Evolutionary conservation across 2,329 filamentous ascomycete species (phyloP), one percentile per base, ranked within the genome.

Genomic region (Monilinia fructigena): DNA sequence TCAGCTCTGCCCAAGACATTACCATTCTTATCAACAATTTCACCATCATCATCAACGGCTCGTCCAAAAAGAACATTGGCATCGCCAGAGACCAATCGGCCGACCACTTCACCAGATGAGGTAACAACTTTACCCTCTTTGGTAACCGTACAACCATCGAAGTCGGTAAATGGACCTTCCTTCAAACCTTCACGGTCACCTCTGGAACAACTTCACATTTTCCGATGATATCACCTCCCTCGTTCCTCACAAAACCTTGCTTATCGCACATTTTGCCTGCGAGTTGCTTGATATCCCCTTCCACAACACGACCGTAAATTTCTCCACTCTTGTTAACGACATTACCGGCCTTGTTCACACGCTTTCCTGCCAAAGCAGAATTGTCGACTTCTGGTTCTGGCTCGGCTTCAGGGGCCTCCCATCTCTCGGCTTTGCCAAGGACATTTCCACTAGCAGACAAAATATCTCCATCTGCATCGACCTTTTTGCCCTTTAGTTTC

Each of bases 41-140:
- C 91, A 48, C 92, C 92, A 70, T 96, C 91, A 69, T 92, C 88
- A 66, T 95, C 92, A 23, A 95, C 91, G 11, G 82, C 74, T 56
- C 91, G 89, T 20, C 92, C 92, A 48, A 88, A 85, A 0, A 96
- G 83, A 62, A 82, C 80, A 82, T 92, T 92, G 47, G 83, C 76
- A 65, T 96, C 89, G 3, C 91, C 92, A 56, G 87, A 85, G 4
- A 84, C 81, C 50, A 94, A 83, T 53, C 88, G 82, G 28, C 92
- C 92, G 58, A 95, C 90, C 31, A 90, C 82, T 69, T 90, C 86
- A 47, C 89, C 91, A 60, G 85, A 81, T 0, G 83, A 80, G 11
- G 89, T 89, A 53, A 89, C 83, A 52, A 91, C 81, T 68, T 86
- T 89, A 63, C 89, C 89, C 52, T 90, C 88, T 77, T 89, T 90